Base-by-base conservation (phyloP, 2,329 filamentous ascomycete species). In the Conoideocrella luteorostrata region DNA sequence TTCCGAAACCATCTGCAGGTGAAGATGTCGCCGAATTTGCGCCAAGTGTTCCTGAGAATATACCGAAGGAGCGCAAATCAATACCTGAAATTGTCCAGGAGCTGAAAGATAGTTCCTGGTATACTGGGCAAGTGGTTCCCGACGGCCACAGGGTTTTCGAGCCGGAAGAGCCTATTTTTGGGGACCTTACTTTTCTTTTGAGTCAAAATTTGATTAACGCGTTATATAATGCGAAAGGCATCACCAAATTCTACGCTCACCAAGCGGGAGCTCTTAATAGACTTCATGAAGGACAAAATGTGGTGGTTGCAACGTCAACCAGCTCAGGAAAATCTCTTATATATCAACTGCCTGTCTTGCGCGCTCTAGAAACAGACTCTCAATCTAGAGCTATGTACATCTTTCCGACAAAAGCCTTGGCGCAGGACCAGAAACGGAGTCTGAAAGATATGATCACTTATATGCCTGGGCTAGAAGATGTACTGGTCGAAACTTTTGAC, bases 311-410 rank as follows among this genome's bases (percentile, higher is more conserved):
- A 2, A 98, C 93, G 0, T 95, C 91, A 0, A 98, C 93, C 0
- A 95, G 88, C 58, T 98, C 93, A 1, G 93, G 93, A 10, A 98
- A 98, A 63, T 96, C 89, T 5, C 69, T 98, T n/a, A 96, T 98
- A 48, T 98, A 97, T 58, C 93, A 98, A 57, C 76, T 98, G 13
- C 93, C 93, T 0, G 88, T 98, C 35, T 68, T 98, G 10, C 82
- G 95, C 58, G 85, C 88, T 39, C 69, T 98, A 2, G 91, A 98
- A 62, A 71, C 79, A 41, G 86, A 97, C 55, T 68, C 65, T 2
- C 72, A 82, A 44, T 86, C 87, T 7, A 75, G 93, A 54, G 93
- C 93, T 3, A 88, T 98, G 82, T 97, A 96, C 60, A 95, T 98
- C 28, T 98, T 98, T 48, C 93, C 93, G 0, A 98, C 93, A 0